These are phyloP conservation scores for Macadamia tetraphylla DNA, from an alignment of 164 flowering plant genomes.

Conservation along the genomic window DNA sequence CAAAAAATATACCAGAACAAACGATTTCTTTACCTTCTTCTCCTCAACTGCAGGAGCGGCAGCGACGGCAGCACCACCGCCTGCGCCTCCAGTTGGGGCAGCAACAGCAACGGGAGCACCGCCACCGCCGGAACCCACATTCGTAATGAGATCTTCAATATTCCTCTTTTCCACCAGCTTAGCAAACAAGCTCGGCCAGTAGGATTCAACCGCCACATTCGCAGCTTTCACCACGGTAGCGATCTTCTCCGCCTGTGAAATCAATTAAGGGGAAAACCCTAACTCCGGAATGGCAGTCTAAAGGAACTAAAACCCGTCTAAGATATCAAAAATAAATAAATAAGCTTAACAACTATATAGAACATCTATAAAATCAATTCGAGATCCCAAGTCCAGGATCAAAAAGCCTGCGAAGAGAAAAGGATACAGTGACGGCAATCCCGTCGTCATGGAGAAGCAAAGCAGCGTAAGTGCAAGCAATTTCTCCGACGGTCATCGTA, in stretches of 20 bases:
- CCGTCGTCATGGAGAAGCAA: background rate
- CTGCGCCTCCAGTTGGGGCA: constrained; percentile 19
- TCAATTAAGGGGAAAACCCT: too few relatives aligned
- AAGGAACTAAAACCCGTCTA: too few relatives aligned
- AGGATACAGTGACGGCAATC: background rate
- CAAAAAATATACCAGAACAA: too few relatives aligned
- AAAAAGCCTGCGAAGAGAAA: background rate
- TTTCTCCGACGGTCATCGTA: too few relatives aligned
- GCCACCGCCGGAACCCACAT: constrained; percentile 30
- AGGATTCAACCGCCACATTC: constrained; percentile 28
- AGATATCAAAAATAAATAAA: too few relatives aligned
- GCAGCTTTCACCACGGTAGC: constrained; percentile 7
- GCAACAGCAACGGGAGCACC: constrained; percentile 17
- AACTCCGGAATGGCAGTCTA: too few relatives aligned
- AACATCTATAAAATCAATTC: background rate
- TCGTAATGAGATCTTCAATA: constrained; percentile 2
- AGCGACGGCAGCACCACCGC: constrained; percentile 21
- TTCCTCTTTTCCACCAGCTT: constrained; percentile 34
- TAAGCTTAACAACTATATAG: too few relatives aligned
- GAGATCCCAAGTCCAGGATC: background rate
- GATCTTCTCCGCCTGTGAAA: too few relatives aligned
- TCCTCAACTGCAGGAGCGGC: constrained; percentile 32
- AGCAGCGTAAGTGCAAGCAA: too few relatives aligned
- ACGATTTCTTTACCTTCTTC: too few relatives aligned
- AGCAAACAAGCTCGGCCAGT: constrained; percentile 40